Base-by-base conservation (phyloP, 2,329 filamentous ascomycete species). In the Neocucurbitaria cava region DNA sequence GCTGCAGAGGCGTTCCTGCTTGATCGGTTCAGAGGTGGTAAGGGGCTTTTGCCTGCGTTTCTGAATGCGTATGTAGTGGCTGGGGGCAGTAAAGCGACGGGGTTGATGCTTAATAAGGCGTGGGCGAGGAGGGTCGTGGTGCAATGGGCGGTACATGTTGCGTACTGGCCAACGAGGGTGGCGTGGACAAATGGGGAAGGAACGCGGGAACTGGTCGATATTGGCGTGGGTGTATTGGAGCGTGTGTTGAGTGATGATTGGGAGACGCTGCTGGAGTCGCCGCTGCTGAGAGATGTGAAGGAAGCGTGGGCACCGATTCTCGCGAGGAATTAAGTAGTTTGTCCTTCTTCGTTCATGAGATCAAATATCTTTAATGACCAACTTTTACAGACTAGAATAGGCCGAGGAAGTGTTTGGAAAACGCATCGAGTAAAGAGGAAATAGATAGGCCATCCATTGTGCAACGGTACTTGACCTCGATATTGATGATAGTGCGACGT, bases 1-100 rank as follows among this genome's bases (percentile, higher is more conserved):
- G 67, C 70, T 15, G 74, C 74, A 0, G 74, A 76, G 47, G 65
- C 75, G 4, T 76, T 68, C 33, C 59, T 77, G 5, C 64, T 77
- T 0, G 75, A 77, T 60, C 61, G 61, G 1, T 74, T 72, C 49
- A 51, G 62, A n/a, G 73, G 72, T 0, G 58, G 54, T 0, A 65
- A 62, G 20, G 72, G 71, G 0, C 47, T 77, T 11, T 56, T 62
- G 3, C 3, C 26, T 10, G 60, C 63, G 0, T 77, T 77, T 41
- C 40, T 77, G 35, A 51, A 52, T 2, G 56, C 64, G 2, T 75
- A 75, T 63, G 4, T 60, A 15, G 28, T 17, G 3, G 58, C 49
- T 3, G 53, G 40, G 8, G 43, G 10, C 7, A 42, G 17, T 17
- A 17, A 21, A 6, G 31, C n/a, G 6, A 40, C 9, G 5, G 41